phyloP scores from a whole-genome alignment of 2,329 filamentous ascomycete genomes.

The Neonectria coccinea region DNA sequence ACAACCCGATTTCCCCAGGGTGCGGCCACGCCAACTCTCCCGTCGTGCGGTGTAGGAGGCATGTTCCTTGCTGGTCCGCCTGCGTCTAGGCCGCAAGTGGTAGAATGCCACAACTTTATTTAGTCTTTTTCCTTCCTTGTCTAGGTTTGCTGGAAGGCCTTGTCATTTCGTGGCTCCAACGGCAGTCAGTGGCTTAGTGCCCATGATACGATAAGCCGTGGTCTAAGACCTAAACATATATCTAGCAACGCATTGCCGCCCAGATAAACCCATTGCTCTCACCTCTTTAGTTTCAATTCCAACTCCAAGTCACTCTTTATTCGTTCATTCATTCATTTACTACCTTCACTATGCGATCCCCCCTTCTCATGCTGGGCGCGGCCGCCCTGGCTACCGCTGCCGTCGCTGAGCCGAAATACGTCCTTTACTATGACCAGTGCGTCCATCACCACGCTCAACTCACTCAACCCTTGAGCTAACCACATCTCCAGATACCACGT shows the following conservation, averaged over 20 bases:
- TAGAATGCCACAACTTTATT: background rate
- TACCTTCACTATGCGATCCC: constrained; percentile 25
- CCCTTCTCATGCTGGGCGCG: constrained; percentile 27
- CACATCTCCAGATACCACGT: constrained; percentile 55
- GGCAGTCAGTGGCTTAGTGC: background rate
- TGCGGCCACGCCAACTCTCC: background rate
- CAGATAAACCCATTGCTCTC: too few relatives aligned
- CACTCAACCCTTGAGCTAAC: background rate
- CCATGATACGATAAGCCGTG: background rate
- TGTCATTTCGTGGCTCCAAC: background rate
- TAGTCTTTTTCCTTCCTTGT: background rate
- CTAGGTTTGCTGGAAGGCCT: background rate
- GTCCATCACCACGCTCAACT: constrained; percentile 22
- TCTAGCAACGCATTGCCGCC: background rate
- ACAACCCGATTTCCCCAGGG: background rate
- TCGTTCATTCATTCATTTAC: background rate
- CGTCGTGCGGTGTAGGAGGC: background rate
- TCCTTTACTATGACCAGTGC: constrained; percentile 62
- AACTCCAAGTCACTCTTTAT: constrained; percentile 6
- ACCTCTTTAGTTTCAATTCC: background rate
- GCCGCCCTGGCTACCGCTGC: constrained; percentile 33
- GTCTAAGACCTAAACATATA: background rate
- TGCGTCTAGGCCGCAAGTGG: background rate
- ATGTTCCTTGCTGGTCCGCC: background rate
- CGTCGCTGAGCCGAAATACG: constrained; percentile 43